phyloP scores from a whole-genome alignment of 306 rosid genomes.

The Gastrolobium villosum region DNA sequence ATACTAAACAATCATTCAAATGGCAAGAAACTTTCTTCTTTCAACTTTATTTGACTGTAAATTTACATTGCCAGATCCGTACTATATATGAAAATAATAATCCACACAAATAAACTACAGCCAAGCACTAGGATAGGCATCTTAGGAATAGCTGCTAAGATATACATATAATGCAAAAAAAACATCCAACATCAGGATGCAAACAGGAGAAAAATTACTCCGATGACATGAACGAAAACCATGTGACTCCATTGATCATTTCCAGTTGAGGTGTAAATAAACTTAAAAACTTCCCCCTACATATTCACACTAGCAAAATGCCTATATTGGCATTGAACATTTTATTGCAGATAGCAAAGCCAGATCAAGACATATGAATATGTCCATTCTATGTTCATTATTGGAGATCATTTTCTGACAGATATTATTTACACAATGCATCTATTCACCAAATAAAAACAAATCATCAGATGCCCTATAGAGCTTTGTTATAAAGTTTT shows the following conservation, averaged over 20 bases:
- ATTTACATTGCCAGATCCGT: neutral
- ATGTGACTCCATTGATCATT: neutral
- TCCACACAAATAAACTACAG: constrained; percentile 21
- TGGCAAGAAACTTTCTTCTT: neutral
- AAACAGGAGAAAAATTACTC: constrained; percentile 1
- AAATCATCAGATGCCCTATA: neutral
- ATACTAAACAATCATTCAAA: constrained; percentile 27
- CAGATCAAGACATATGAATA: constrained; percentile 14
- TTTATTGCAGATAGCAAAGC: neutral
- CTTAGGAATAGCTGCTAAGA: neutral
- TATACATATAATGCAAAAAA: neutral
- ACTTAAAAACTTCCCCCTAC: neutral
- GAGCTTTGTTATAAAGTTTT: neutral
- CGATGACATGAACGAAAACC: neutral
- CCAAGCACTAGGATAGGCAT: neutral
- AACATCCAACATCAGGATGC: constrained; percentile 10
- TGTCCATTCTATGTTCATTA: constrained; percentile 13
- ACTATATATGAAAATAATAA: neutral
- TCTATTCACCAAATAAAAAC: neutral
- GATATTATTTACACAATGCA: constrained; percentile 9
- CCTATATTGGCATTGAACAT: constrained; percentile 24
- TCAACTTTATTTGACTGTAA: neutral
- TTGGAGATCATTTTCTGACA: constrained; percentile 2
- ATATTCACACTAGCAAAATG: constrained; percentile 13
- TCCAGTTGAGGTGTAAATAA: neutral